Conservation (phyloP, 805 yeast species). For the Limtongia smithiae region DNA sequence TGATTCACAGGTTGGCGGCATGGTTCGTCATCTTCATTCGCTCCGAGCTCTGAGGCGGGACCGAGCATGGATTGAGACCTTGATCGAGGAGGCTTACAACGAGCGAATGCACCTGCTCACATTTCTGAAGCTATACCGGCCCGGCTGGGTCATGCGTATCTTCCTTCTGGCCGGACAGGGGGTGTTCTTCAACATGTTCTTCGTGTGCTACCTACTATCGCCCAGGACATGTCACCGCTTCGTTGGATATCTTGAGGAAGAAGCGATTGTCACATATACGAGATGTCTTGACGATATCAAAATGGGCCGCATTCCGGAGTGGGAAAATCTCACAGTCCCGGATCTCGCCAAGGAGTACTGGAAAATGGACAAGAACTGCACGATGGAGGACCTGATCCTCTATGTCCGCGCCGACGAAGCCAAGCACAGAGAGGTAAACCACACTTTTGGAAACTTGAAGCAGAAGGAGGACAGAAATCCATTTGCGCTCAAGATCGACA, state of each 20-base stretch:
- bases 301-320: conserved; percentile 47
- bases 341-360: conserved; percentile 62
- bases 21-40: conserved; percentile 64
- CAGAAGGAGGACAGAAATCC: conserved; percentile 61
- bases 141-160: conserved; percentile 53
- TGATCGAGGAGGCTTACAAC: conserved; percentile 71
- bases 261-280: conserved; percentile 67
- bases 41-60: conserved; percentile 60
- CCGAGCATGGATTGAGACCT: conserved; percentile 71
- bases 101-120: conserved; percentile 75
- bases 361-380: conserved; percentile 51
- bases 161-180: conserved; percentile 66
- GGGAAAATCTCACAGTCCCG: conserved; percentile 47
- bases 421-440: conserved; percentile 76
- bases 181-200: conserved; percentile 63
- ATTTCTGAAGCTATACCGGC: conserved; percentile 60
- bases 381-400: conserved; percentile 56
- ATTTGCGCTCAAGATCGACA: conserved; percentile 48
- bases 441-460: conserved; percentile 63
- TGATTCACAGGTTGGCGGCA: conserved; percentile 52
- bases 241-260: conserved; percentile 76
- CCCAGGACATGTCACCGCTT: conserved; percentile 70
- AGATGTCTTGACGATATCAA: conserved; percentile 56
- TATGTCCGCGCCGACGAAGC: conserved; percentile 74
- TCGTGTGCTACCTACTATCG: conserved; percentile 52